Percentiles rank a stretch among this genome's conserved stretches.
Evolutionary conservation across 306 rosid genomes (phyloP).

Genomic region (Quercus engelmannii): DNA sequence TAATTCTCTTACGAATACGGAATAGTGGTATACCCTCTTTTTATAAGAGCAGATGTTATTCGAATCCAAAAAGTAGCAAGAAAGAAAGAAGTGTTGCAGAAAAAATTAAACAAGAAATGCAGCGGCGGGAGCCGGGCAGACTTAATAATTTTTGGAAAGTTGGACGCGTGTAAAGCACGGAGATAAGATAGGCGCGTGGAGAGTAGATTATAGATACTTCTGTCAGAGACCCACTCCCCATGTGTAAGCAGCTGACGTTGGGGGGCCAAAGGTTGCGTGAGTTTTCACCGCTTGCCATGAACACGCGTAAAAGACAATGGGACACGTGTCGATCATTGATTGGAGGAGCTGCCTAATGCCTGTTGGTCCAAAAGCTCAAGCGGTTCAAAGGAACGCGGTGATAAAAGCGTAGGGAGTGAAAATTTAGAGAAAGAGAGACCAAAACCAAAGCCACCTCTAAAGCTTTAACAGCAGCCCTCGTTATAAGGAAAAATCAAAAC

Average conservation of each 20-base stretch:
- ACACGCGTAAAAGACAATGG: neutral
- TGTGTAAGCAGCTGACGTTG: neutral
- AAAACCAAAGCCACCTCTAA: conserved; percentile 1
- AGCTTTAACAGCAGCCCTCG: neutral
- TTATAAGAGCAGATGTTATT: too few species aligned
- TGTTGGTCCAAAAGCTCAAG: conserved; percentile 4
- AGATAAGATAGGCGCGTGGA: neutral
- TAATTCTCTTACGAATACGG: too few species aligned
- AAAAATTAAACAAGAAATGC: too few species aligned
- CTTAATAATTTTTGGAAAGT: neutral
- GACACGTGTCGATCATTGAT: conserved; percentile 4
- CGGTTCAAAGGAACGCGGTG: conserved; percentile 24
- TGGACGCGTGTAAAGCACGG: neutral
- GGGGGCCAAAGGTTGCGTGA: conserved; percentile 1
- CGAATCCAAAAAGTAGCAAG: too few species aligned
- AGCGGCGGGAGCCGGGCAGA: neutral
- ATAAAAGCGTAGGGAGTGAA: too few species aligned
- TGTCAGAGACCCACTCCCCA: neutral
- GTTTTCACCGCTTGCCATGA: neutral
- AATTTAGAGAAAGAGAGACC: neutral
- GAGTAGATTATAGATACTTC: neutral
- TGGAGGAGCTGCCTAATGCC: neutral
- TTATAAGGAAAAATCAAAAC: too few species aligned
- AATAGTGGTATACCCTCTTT: too few species aligned
- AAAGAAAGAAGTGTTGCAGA: too few species aligned